Conservation (phyloP, 2,329 filamentous ascomycete species). For the Cladosporium halotolerans region DNA sequence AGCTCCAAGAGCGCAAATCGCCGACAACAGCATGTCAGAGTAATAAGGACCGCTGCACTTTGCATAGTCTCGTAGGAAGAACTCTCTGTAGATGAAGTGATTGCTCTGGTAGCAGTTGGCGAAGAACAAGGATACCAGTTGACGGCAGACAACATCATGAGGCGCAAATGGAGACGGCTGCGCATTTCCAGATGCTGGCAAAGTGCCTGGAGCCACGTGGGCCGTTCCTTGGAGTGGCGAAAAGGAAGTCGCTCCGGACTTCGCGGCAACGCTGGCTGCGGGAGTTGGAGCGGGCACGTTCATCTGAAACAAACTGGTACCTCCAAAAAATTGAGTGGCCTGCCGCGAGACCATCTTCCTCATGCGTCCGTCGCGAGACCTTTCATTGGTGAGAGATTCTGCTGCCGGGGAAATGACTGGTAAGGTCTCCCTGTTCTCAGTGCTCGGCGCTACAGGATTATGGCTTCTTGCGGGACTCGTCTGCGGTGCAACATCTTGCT, state of each 20-base stretch:
- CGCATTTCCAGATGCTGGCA: too few species aligned
- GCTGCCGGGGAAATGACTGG: background rate
- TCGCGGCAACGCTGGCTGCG: too few species aligned
- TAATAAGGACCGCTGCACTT: conserved; percentile 1
- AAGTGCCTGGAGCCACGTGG: too few species aligned
- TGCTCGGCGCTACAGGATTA: background rate
- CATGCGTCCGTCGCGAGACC: background rate
- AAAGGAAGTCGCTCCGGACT: too few species aligned
- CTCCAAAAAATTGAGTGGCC: background rate
- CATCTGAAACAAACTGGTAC: background rate
- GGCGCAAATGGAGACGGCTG: conserved; percentile 62
- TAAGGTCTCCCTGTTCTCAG: background rate
- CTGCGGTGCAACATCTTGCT: too few species aligned
- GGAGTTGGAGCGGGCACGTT: background rate
- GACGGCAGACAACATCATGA: conserved; percentile 71
- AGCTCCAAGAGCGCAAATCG: background rate
- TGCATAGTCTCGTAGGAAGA: conserved; percentile 1
- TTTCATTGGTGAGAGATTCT: background rate
- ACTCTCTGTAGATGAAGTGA: conserved; percentile 4
- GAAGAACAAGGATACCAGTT: conserved; percentile 67
- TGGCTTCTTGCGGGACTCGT: background rate
- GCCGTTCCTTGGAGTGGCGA: too few species aligned
- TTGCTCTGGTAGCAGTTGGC: background rate
- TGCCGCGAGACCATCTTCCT: conserved; percentile 2
- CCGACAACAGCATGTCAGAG: background rate